These are phyloP conservation scores for Boeremia lycopersici DNA, from an alignment of 2,329 filamentous ascomycete genomes.

Conservation along the genomic window DNA sequence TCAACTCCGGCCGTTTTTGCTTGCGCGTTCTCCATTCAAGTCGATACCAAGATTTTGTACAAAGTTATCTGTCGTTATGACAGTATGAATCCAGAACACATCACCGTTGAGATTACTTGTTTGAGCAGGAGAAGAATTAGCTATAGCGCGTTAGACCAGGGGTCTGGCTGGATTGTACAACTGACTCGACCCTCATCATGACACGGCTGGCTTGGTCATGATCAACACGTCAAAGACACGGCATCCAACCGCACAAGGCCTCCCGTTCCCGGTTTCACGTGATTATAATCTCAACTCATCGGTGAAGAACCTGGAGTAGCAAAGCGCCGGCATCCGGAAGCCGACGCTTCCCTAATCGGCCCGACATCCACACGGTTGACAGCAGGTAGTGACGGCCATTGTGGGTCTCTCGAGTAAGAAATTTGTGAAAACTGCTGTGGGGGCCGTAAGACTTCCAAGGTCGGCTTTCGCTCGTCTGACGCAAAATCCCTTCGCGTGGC, in stretches of 20 bases:
- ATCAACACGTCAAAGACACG: neutral
- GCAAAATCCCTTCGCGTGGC: neutral
- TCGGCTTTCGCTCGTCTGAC: neutral
- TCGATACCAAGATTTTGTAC: neutral
- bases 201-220: neutral
- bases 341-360: conserved; percentile 1
- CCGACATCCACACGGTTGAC: neutral
- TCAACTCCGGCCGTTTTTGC: neutral
- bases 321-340: neutral
- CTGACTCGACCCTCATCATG: conserved; percentile 2
- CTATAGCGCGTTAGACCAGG: neutral
- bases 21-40: neutral
- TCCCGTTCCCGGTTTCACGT: neutral
- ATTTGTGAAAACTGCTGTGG: neutral
- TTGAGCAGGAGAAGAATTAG: neutral
- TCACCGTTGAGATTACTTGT: neutral
- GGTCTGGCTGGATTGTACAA: neutral
- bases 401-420: neutral
- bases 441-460: neutral
- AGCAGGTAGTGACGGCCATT: neutral
- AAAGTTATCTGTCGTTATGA: neutral
- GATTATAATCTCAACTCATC: conserved; percentile 2
- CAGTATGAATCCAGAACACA: neutral
- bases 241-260: neutral
- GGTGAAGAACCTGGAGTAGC: neutral